These are phyloP conservation scores for Trichaptum fuscoviolaceum DNA, from an alignment of 768 basidiomycete species.

Conservation along the genomic window DNA sequence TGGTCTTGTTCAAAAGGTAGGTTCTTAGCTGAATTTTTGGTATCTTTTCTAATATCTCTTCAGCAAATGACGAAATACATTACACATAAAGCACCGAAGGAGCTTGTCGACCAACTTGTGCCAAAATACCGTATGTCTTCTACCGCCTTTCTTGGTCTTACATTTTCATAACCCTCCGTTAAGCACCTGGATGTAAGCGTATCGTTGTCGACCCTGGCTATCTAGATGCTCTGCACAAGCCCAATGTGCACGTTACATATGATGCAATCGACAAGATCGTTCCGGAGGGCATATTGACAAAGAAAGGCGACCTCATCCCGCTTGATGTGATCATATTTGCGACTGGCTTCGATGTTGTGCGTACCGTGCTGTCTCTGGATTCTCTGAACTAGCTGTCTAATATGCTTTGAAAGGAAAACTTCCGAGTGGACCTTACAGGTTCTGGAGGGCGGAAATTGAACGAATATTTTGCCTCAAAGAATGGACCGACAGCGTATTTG, in stretches of 20 bases:
- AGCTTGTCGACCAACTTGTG: conserved; percentile 40
- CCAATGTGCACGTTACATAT: conserved; percentile 50
- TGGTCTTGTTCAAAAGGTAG: conserved; percentile 3
- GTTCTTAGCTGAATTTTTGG: too few species aligned
- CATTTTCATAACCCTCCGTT: not conserved
- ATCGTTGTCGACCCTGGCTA: conserved; percentile 58
- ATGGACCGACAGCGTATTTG: conserved; percentile 47
- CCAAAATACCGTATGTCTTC: conserved; percentile 45
- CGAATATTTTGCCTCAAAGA: conserved; percentile 43
- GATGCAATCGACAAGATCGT: conserved; percentile 43
- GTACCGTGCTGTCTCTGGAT: conserved; percentile 30
- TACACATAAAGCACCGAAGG: conserved; percentile 40
- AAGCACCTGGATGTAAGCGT: conserved; percentile 59
- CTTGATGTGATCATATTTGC: conserved; percentile 55
- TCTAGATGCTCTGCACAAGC: conserved; percentile 42
- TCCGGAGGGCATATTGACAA: conserved; percentile 44
- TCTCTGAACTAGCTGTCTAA: not conserved
- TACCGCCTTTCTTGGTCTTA: not conserved
- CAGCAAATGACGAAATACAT: conserved; percentile 38
- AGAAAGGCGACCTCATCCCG: conserved; percentile 42
- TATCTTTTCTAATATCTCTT: not conserved
- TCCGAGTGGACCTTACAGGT: conserved; percentile 29
- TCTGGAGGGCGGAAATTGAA: conserved; percentile 34
- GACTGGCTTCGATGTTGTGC: conserved; percentile 48
- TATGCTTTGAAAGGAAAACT: conserved; percentile 11